Evolutionary conservation across 805 yeast species (phyloP).

Genomic region (Saccharomycopsis olivae): DNA sequence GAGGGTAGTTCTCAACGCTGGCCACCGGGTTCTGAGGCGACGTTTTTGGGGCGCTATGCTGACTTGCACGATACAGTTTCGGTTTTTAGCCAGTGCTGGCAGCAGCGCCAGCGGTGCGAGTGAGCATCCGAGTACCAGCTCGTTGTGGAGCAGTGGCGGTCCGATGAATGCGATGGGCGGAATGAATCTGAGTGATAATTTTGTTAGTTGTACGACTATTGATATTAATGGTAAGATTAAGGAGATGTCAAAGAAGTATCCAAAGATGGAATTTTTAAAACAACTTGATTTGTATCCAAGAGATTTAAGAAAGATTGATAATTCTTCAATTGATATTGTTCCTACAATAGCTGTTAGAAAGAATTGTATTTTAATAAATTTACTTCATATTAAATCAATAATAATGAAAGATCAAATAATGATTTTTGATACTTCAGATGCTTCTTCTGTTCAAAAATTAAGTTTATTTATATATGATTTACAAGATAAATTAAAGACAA

Average conservation of each 20-base stretch:
- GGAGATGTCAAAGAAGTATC: slow-evolving; percentile 55
- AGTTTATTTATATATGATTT: slow-evolving; percentile 75
- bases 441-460: slow-evolving; percentile 34
- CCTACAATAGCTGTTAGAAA: slow-evolving; percentile 73
- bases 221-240: slow-evolving; percentile 52
- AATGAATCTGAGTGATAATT: slow-evolving; percentile 25
- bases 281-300: slow-evolving; percentile 78
- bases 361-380: slow-evolving; percentile 58
- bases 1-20: too few relatives aligned
- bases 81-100: too few relatives aligned
- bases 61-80: too few relatives aligned
- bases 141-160: too few relatives aligned
- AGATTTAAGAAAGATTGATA: slow-evolving; percentile 82
- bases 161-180: too few relatives aligned
- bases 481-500: slow-evolving; percentile 29
- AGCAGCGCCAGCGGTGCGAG: too few relatives aligned
- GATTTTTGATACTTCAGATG: slow-evolving; percentile 62
- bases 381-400: slow-evolving; percentile 72
- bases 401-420: slow-evolving; percentile 61
- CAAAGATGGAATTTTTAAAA: slow-evolving; percentile 48
- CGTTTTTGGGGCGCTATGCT: too few relatives aligned
- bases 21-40: too few relatives aligned
- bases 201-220: slow-evolving; percentile 61
- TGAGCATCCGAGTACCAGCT: too few relatives aligned
- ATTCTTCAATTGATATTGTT: slow-evolving; percentile 62